phyloP scores from a whole-genome alignment of 805 yeast species.

The Suhomyces faveliae region DNA sequence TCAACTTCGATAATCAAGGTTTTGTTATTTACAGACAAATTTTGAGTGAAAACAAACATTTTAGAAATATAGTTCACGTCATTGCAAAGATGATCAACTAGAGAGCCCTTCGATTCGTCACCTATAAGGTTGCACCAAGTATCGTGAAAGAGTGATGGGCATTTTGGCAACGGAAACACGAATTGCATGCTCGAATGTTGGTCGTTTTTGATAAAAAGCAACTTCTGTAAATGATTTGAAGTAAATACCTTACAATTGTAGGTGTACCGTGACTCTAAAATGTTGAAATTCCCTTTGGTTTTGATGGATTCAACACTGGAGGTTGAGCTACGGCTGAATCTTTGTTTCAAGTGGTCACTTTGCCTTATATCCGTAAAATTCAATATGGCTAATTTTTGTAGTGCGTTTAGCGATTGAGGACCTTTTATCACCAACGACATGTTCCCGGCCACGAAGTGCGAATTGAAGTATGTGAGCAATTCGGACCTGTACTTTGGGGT shows the following conservation, averaged over 20 bases:
- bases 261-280: background rate
- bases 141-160: constrained; percentile 25
- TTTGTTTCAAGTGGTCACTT: background rate
- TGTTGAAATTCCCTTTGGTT: background rate
- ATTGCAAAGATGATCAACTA: constrained; percentile 40
- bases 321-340: background rate
- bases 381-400: constrained; percentile 50
- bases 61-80: constrained; percentile 32
- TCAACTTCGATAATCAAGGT: constrained; percentile 50
- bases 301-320: background rate
- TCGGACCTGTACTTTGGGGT: constrained; percentile 28
- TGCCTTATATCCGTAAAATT: constrained; percentile 38
- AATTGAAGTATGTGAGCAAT: constrained; percentile 39
- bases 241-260: background rate
- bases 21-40: constrained; percentile 32
- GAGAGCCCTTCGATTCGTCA: constrained; percentile 54
- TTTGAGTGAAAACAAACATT: constrained; percentile 43
- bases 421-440: constrained; percentile 63
- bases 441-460: constrained; percentile 44
- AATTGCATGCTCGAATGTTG: constrained; percentile 33
- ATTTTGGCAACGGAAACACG: constrained; percentile 37
- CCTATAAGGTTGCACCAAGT: constrained; percentile 63
- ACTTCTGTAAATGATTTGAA: background rate
- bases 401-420: constrained; percentile 59
- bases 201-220: constrained; percentile 4